Conservation (phyloP, 495 filamentous ascomycete genomes). For the Durotheca rogersii region DNA sequence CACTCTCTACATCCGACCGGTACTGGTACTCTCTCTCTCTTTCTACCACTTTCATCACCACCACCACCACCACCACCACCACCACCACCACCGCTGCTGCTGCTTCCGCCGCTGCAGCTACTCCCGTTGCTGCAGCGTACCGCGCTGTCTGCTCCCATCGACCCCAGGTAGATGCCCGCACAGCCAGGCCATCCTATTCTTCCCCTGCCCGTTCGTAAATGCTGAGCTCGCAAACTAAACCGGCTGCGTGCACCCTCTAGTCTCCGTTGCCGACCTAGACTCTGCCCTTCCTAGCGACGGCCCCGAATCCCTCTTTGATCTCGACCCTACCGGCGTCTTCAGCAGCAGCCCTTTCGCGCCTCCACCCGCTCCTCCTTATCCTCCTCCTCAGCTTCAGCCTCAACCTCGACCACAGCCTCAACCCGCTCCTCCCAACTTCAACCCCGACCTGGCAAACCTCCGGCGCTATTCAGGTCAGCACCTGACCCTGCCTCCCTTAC, state of each 20-base stretch:
- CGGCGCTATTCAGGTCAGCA: not conserved
- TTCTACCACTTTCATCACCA: too few relatives aligned
- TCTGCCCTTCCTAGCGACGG: constrained; percentile 7
- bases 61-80: too few relatives aligned
- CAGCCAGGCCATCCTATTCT: too few relatives aligned
- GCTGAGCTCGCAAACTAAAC: constrained; percentile 6
- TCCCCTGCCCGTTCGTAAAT: constrained; percentile 1
- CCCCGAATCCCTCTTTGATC: not conserved
- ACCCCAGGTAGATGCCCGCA: too few relatives aligned
- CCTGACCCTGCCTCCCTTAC: constrained; percentile 13
- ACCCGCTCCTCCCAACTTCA: not conserved
- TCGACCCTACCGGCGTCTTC: not conserved
- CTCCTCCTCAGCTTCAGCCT: not conserved
- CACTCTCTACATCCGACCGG: too few relatives aligned
- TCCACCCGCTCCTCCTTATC: not conserved
- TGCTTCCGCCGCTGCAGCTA: too few relatives aligned
- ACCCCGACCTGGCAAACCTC: not conserved
- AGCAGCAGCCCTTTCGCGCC: not conserved
- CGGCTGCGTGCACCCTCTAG: constrained; percentile 14
- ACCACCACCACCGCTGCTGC: too few relatives aligned
- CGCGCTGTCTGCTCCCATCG: too few relatives aligned
- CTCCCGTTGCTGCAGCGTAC: too few relatives aligned
- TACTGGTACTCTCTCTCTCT: too few relatives aligned
- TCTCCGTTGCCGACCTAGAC: constrained; percentile 13
- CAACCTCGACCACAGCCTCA: not conserved